Conservation (phyloP, 2,329 filamentous ascomycete species). For the Aspergillus proliferans region DNA sequence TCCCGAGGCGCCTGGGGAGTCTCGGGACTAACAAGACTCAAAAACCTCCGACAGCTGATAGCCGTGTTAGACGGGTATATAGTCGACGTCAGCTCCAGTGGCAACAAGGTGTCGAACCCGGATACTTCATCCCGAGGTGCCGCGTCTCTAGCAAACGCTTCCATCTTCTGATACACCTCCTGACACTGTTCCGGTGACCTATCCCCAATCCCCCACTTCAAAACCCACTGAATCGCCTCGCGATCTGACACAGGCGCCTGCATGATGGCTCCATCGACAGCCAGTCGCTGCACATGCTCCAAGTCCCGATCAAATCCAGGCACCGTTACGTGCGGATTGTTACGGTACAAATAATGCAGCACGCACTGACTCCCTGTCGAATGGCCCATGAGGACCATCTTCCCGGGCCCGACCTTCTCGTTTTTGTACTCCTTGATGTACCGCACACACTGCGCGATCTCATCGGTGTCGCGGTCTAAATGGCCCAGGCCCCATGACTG, state of each 20-base stretch:
- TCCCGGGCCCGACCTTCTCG: conserved; percentile 29
- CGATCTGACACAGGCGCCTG: conserved; percentile 76
- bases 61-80: conserved; percentile 34
- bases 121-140: conserved; percentile 9
- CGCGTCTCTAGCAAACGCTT: conserved; percentile 25
- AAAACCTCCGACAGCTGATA: conserved; percentile 51
- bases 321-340: conserved; percentile 33
- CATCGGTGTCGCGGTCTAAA: conserved; percentile 48
- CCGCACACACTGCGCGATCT: conserved; percentile 46
- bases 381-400: conserved; percentile 61
- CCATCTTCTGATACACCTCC: conserved; percentile 26
- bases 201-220: conserved; percentile 21
- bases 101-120: conserved; percentile 25
- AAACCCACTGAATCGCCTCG: conserved; percentile 50
- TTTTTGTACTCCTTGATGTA: conserved; percentile 43
- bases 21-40: conserved; percentile 49
- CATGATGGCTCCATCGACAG: conserved; percentile 67
- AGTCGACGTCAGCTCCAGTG: conserved; percentile 28
- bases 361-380: conserved; percentile 64
- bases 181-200: conserved; percentile 17
- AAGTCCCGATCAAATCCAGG: conserved; percentile 24
- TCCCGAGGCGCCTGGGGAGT: conserved; percentile 58
- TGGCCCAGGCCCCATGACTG: conserved; percentile 50
- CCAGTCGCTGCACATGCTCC: conserved; percentile 39
- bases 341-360: conserved; percentile 54